Evolutionary conservation across 129 eudicot genomes (phyloP).

Genomic region (Flaveria linearis): DNA sequence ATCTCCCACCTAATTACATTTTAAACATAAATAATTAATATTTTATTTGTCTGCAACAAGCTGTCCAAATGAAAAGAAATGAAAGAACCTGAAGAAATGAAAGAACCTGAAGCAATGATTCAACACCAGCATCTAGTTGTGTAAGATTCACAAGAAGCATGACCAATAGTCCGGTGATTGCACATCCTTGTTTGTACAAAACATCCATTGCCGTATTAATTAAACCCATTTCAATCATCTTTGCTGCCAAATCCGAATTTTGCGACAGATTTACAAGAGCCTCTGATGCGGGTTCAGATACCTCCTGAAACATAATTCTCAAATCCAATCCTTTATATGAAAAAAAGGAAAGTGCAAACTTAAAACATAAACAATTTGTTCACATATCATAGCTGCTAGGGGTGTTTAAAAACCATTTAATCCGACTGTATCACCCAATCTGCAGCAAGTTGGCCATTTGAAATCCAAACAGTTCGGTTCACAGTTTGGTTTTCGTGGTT

Average conservation of each 20-base stretch:
- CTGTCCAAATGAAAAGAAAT: not conserved
- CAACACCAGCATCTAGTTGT: slow-evolving; percentile 80
- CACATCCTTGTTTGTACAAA: slow-evolving; percentile 8
- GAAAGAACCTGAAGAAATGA: slow-evolving; percentile 78
- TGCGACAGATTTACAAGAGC: slow-evolving; percentile 85
- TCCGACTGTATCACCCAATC: not conserved
- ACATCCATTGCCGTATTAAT: not conserved
- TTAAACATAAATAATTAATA: slow-evolving; percentile 18
- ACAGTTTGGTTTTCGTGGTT: not conserved
- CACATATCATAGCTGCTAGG: not conserved
- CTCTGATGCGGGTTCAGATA: slow-evolving; percentile 83
- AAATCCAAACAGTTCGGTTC: not conserved
- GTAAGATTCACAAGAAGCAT: slow-evolving; percentile 36
- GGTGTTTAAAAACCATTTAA: not conserved
- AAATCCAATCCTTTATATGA: not conserved
- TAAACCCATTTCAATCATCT: slow-evolving; percentile 70
- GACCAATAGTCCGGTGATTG: slow-evolving; percentile 18
- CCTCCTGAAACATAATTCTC: slow-evolving; percentile 54
- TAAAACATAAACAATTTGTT: not conserved
- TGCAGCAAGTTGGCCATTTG: not conserved
- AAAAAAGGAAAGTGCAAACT: not conserved
- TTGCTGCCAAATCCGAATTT: slow-evolving; percentile 57
- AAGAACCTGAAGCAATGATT: slow-evolving; percentile 86
- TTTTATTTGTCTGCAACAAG: slow-evolving; percentile 5
- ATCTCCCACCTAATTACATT: slow-evolving; percentile 59